phyloP scores from a whole-genome alignment of 169 alveolate genomes.

The Cryptosporidium sp. region DNA sequence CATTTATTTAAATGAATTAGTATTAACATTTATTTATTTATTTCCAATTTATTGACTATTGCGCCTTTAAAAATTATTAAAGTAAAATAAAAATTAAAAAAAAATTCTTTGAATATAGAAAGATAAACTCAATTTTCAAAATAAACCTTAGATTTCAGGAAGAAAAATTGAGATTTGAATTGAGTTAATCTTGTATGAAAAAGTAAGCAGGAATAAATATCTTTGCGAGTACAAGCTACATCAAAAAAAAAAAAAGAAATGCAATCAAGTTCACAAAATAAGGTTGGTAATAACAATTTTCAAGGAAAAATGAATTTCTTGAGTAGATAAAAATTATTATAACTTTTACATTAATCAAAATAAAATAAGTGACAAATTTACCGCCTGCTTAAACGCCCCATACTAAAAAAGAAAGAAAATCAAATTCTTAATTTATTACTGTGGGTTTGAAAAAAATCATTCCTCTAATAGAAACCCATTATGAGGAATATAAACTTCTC shows the following conservation, averaged over 20 bases:
- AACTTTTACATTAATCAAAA: background rate
- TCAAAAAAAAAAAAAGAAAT: background rate
- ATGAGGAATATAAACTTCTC: slow-evolving; percentile 72
- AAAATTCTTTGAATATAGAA: background rate
- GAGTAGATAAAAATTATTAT: background rate
- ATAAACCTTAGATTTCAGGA: background rate
- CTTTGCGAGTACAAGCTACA: background rate
- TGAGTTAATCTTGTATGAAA: background rate
- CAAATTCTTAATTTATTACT: slow-evolving; percentile 18
- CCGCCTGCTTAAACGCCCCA: slow-evolving; percentile 39
- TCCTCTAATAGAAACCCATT: slow-evolving; percentile 3
- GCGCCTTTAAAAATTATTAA: background rate
- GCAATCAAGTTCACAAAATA: background rate
- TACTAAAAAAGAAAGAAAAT: background rate
- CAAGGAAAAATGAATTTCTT: background rate
- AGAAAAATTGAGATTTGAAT: background rate
- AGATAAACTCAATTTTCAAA: background rate
- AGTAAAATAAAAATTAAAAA: background rate
- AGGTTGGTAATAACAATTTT: background rate
- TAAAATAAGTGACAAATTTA: background rate
- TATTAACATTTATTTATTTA: background rate
- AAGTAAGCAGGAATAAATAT: background rate
- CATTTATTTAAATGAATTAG: background rate
- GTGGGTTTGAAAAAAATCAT: slow-evolving; percentile 13
- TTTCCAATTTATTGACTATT: background rate